These are phyloP conservation scores for Perkinsus olseni DNA, from an alignment of 169 alveolate species.

Conservation along the genomic window DNA sequence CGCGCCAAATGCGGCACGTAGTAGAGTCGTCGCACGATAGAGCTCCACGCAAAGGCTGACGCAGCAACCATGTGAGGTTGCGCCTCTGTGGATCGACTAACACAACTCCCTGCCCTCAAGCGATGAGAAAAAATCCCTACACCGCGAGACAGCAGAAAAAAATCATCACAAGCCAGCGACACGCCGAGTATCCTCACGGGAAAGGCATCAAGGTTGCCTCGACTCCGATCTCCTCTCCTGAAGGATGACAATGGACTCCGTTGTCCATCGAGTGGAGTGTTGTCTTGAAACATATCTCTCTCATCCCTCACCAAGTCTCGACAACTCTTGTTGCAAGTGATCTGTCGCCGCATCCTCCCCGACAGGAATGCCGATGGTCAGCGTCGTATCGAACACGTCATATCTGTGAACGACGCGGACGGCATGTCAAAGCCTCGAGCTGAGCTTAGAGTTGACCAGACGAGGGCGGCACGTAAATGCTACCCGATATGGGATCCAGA, in stretches of 20 bases:
- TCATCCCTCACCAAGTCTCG: background rate
- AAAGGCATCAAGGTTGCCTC: background rate
- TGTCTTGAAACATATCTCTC: too few species aligned
- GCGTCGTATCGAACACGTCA: background rate
- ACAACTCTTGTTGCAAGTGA: background rate
- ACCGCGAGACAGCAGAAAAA: too few species aligned
- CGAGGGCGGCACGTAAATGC: background rate
- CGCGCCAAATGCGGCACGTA: too few species aligned
- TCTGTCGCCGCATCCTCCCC: background rate
- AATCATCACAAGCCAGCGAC: background rate
- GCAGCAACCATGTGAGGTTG: too few species aligned
- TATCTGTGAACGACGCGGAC: background rate
- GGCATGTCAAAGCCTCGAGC: too few species aligned
- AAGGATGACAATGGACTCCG: background rate
- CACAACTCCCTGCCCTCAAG: too few species aligned
- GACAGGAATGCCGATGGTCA: background rate
- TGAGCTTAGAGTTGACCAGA: too few species aligned
- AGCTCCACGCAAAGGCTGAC: too few species aligned
- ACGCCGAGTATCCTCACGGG: background rate
- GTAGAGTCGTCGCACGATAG: too few species aligned
- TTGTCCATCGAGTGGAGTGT: background rate
- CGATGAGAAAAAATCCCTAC: too few species aligned
- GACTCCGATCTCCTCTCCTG: background rate
- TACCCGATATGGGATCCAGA: background rate
- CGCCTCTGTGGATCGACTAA: too few species aligned